Base-by-base conservation (phyloP, 495 filamentous ascomycete genomes). In the Penicillium verhagenii region DNA sequence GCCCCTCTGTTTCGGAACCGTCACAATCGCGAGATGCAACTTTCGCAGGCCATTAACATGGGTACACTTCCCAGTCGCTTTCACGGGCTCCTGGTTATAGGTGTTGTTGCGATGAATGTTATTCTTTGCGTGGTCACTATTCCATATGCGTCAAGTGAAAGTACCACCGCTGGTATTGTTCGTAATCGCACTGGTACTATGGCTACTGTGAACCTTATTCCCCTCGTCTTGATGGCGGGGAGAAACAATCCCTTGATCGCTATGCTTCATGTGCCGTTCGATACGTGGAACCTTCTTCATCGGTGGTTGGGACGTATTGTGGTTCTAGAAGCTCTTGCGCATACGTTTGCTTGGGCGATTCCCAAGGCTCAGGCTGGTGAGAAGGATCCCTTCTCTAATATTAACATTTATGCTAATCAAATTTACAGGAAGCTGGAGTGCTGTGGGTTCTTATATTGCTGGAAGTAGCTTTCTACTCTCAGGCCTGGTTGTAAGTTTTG, bases 61-160 rank as follows among this genome's bases (percentile, higher is more conserved):
- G 94, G 94, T 26, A 92, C 86, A 1, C 73, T 97, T 3, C 94
- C 94, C 4, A 90, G 86, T 38, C 84, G 94, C 9, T 83, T 96
- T 46, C 92, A 98, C 64, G 78, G 79, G 6, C 60, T 94, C 31
- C 75, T 96, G 43, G 74, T 98, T 3, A 60, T 79, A 19, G 76
- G 78, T 11, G 91, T 96, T 64, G 72, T 96, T 23, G 79, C 77
- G 28, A 86, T 84, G 72, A 97, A 97, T 61, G 72, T 96, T 26
- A 78, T 80, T 2, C 88, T 93, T 50, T 91, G 89, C 64, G 82
- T 89, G 37, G 77, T 87, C n/a, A 81, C 82, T 47, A 85, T 91
- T 54, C 79, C 85, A 20, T 94, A 81, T 60, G 62, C 52, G 3
- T 55, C 60, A 4, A 52, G 73, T 3, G 67, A 68, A 10, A 45